Evolutionary conservation across 345 rosid species (phyloP), one percentile per base, ranked within the genome.

Genomic region (Angophora floribunda): DNA sequence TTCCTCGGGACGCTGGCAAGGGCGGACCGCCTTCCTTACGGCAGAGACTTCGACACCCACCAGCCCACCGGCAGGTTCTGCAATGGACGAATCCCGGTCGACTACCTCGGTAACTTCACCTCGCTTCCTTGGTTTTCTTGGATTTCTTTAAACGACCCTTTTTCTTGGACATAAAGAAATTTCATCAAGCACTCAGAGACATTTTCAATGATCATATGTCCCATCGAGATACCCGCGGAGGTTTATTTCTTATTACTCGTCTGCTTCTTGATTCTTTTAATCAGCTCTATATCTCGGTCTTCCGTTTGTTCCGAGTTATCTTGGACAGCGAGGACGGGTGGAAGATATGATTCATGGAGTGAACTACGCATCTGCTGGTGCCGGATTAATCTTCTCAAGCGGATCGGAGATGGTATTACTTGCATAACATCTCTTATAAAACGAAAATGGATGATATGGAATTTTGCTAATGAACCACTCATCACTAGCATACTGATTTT

Each of bases 41-140:
- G 99, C 50, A 93, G 98, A 87, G 99, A 97, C 93, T 97, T 97
- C 78, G 98, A 96, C 51, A 94, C 98, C 49, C 98, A 93, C 86
- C 86, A 51, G 22, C 97, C 99, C 36, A 97, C 99, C 6, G 98
- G 99, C 30, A 93, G 99, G 90, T 97, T 97, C 91, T 92, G 93
- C 91, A 97, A 97, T 92, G 99, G 99, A 52, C 93, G 99, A 89
- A 94, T 96, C 92, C 99, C 98, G 1, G 99, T 97, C 86, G 98
- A 97, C 91, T 96, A 90, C 93, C 94, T 96, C 80, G 99, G 99
- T 94, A 91, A 55, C 22, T 19, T 26, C 51, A 13, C 22, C 47
- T 67, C 59, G 15, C 59, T 55, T 30, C 52, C 44, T 55, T 55
- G 47, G 50, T 86, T 86, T 89, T 79, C 47, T 80, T 63, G 63